Percentiles rank a stretch among this genome's conserved stretches.
phyloP scores from a whole-genome alignment of 2,329 filamentous ascomycete species.

The Hypoxylon sp. region DNA sequence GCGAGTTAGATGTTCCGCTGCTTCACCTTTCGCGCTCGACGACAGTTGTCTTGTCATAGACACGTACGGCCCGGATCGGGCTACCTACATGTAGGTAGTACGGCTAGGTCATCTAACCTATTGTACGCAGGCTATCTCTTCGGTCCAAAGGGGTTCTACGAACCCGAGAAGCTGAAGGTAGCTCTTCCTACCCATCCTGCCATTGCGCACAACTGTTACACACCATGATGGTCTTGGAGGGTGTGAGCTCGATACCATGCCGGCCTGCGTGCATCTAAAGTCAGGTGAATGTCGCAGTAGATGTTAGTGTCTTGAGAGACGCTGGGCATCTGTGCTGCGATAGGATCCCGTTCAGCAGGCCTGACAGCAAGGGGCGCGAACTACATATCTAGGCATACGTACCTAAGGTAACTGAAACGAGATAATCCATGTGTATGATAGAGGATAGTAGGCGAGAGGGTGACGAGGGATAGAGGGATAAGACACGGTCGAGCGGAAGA shows the following conservation, averaged over 20 bases:
- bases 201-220: conserved; percentile 9
- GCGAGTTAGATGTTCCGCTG: conserved; percentile 3
- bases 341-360: conserved; percentile 17
- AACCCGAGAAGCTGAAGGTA: not conserved
- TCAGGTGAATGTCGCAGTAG: conserved; percentile 26
- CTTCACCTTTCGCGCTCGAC: conserved; percentile 9
- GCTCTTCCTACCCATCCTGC: conserved; percentile 20
- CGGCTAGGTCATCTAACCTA: not conserved
- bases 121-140: not conserved
- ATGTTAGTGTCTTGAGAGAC: not conserved
- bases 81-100: not conserved
- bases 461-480: not conserved
- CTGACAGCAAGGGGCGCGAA: too few relatives aligned
- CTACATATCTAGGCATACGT: too few relatives aligned
- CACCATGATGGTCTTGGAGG: conserved; percentile 19
- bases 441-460: too few relatives aligned
- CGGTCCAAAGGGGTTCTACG: conserved; percentile 30
- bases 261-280: conserved; percentile 28
- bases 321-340: conserved; percentile 21
- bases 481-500: conserved; percentile 42
- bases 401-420: too few relatives aligned
- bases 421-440: conserved; percentile 2
- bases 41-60: not conserved
- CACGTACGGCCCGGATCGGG: not conserved
- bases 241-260: conserved; percentile 31